Base-by-base conservation (phyloP, 371 early-diverging fungal genomes). In the Haplosporangium sp. region DNA sequence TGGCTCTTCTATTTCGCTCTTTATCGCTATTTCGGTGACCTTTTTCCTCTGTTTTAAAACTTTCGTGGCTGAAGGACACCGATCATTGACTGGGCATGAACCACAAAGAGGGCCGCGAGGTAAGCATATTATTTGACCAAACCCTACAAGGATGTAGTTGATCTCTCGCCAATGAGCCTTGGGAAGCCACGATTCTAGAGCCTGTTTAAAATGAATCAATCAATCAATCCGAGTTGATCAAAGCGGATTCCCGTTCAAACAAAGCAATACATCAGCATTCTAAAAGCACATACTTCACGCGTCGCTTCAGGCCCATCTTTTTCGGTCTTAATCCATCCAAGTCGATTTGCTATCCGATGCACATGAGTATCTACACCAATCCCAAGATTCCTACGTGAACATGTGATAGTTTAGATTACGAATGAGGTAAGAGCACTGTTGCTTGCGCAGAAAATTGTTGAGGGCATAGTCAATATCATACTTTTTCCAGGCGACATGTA, bases 341-440 rank as follows among this genome's bases (percentile, higher is more conserved):
- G 85, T 15, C 98, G 89, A 68, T 98, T 96, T 34, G 91, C 72
- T 44, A 99, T 99, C 45, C 99, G 91, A 85, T 98, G 97, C 10
- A 99, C 99, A 85, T 99, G 99, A 0, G 95, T 94, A 85, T 99
- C 99, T n/a, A 99, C 99, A 11, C 98, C 97, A 83, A 99, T 98
- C 2, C 99, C 99, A 13, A 88, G 77, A 71, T 92, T 94, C 63
- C 88, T 93, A 70, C 2, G 6, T 8, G 8, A 52, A 4, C 20
- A 17, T 19, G 34, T 10, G 55, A 10, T 27, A 55, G 9, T 27
- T 55, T 34, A 44, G 19, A 61, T 11, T 39, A 34, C 10, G 45
- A 61, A 45, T 20, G 19, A 61, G 0, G 6, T 44, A 61, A 61
- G 11, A 9, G 5, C 15, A 55, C 34, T 10, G 17, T 50, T 1